Base-by-base conservation (phyloP, 2,329 filamentous ascomycete genomes). In the Aspergillus brasiliensis region DNA sequence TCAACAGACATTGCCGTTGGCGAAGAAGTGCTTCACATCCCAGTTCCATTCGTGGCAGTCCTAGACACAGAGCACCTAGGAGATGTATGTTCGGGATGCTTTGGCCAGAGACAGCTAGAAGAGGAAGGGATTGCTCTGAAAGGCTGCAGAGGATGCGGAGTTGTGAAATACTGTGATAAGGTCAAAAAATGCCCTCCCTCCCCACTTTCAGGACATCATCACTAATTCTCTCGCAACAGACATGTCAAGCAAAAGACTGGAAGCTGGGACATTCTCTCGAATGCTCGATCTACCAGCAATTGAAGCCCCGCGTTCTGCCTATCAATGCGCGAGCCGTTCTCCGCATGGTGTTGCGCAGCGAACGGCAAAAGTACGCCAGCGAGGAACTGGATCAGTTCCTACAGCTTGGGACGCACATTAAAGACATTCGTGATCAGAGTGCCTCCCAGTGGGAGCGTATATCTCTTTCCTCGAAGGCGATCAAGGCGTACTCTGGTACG, bases 241-340 rank as follows among this genome's bases (percentile, higher is more conserved):
- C 68, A 27, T 89, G 86, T 69, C 86, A 89, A 75, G 74, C 77
- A 46, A 78, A 80, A 66, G 81, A 85, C 25, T 89, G 86, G 86
- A 83, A 80, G 54, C 76, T 79, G 17, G 77, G 78, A 8, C 86
- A 89, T 74, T 86, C 85, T 57, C 73, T 82, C 59, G 85, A 88
- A 72, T 89, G 86, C 67, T 78, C 81, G 27, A 77, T 83, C 6
- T 82, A 83, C 55, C 76, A 77, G 46, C 71, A 72, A 8, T 70
- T 84, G 4, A 70, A 75, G 21, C 81, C 80, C 1, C 74, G 73
- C 4, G 66, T 82, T 19, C 73, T 88, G 2, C 86, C 86, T 0
- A 84, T 81, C 62, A 81, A 82, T 42, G 83, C 84, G 1, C 78
- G 86, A 13, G 84, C 83, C 5, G 75, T 84, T 2, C 76, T 87